Conservation (phyloP, 495 filamentous ascomycete genomes). For the Tricharina praecox region DNA sequence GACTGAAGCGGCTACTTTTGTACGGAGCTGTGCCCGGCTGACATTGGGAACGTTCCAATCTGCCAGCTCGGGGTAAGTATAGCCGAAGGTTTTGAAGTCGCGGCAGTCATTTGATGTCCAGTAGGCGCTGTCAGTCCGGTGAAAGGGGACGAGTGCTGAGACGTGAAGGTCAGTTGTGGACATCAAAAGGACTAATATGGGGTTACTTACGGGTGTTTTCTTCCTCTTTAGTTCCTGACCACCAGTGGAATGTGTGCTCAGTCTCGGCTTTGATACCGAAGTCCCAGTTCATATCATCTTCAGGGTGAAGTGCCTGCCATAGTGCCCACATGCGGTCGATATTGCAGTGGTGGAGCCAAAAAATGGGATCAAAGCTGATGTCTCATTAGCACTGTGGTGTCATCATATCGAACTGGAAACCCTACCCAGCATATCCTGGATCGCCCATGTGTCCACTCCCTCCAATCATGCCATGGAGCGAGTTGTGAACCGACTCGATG, state of each 20-base stretch:
- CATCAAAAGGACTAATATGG: neutral
- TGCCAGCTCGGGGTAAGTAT: constrained; percentile 35
- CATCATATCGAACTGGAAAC: too few relatives aligned
- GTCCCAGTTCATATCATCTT: neutral
- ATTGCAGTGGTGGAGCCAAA: constrained; percentile 48
- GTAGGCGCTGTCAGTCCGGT: constrained; percentile 24
- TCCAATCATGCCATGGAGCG: constrained; percentile 11
- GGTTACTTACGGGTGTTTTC: constrained; percentile 12
- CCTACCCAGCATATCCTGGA: neutral
- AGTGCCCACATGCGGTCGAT: constrained; percentile 54
- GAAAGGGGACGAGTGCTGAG: constrained; percentile 28
- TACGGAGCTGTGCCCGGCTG: constrained; percentile 15
- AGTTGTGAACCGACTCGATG: constrained; percentile 19
- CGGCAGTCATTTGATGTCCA: constrained; percentile 26
- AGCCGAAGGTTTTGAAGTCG: constrained; percentile 29
- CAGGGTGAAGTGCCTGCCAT: constrained; percentile 39
- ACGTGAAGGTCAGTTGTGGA: neutral
- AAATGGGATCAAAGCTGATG: constrained; percentile 49
- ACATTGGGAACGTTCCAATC: constrained; percentile 25
- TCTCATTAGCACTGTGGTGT: neutral
- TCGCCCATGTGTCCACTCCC: constrained; percentile 25
- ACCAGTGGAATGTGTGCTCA: neutral
- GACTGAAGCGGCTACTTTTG: constrained; percentile 17
- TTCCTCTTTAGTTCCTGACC: neutral
- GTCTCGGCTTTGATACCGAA: neutral